Conservation (phyloP, 2,329 filamentous ascomycete species). For the Trichoderma atroviride region DNA sequence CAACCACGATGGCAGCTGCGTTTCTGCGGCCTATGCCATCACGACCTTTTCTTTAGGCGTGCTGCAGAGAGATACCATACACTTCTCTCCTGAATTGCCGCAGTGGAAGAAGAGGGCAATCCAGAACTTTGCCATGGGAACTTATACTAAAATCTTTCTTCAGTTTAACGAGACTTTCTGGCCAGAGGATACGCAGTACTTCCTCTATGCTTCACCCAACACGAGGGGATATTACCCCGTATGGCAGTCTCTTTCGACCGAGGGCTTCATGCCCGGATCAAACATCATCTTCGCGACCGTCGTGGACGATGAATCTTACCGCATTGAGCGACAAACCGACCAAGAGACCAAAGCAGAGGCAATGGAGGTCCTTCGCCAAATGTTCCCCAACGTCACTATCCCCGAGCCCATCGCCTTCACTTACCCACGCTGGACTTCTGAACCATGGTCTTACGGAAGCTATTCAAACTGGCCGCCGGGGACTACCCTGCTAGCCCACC, state of each 20-base stretch:
- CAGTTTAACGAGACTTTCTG: slow-evolving; percentile 71
- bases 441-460: slow-evolving; percentile 56
- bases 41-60: slow-evolving; percentile 71
- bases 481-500: slow-evolving; percentile 65
- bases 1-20: slow-evolving; percentile 57
- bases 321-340: slow-evolving; percentile 61
- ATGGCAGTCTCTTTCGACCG: slow-evolving; percentile 63
- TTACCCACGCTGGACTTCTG: slow-evolving; percentile 52
- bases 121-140: slow-evolving; percentile 67
- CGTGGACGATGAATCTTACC: slow-evolving; percentile 57
- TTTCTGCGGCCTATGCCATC: slow-evolving; percentile 64
- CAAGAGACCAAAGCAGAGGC: slow-evolving; percentile 59
- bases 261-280: slow-evolving; percentile 61
- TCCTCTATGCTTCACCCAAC: slow-evolving; percentile 49
- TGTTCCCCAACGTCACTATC: slow-evolving; percentile 61
- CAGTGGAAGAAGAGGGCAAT: slow-evolving; percentile 67
- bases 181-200: slow-evolving; percentile 49
- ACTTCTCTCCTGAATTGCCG: slow-evolving; percentile 62
- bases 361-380: slow-evolving; percentile 59
- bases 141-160: slow-evolving; percentile 73
- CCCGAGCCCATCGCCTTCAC: slow-evolving; percentile 63
- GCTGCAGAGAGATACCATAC: slow-evolving; percentile 62
- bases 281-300: slow-evolving; percentile 69
- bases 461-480: slow-evolving; percentile 70
- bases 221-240: slow-evolving; percentile 54